These are phyloP conservation scores for Monilinia fructicola DNA, from an alignment of 2,329 filamentous ascomycete species.

Conservation along the genomic window DNA sequence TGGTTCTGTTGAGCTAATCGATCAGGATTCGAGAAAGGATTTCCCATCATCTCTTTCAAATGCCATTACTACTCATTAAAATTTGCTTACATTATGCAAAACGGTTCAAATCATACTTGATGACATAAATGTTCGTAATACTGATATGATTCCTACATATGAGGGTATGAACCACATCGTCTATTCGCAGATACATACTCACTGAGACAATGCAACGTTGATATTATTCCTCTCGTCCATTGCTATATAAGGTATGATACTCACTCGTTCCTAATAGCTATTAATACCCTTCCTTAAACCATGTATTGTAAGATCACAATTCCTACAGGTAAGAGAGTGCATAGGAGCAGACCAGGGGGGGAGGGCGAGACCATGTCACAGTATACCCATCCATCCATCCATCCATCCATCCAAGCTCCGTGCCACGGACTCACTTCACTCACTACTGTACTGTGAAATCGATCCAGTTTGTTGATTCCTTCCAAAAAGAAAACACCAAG, in stretches of 20 bases:
- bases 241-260: background rate
- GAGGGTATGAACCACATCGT: background rate
- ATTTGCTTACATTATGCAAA: slow-evolving; percentile 19
- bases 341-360: background rate
- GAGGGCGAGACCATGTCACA: slow-evolving; percentile 5
- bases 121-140: slow-evolving; percentile 8
- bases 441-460: slow-evolving; percentile 11
- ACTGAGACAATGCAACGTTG: slow-evolving; percentile 15
- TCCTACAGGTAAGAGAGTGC: background rate
- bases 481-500: background rate
- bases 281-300: background rate
- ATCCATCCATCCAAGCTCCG: background rate
- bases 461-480: background rate
- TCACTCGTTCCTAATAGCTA: background rate
- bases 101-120: background rate
- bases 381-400: background rate
- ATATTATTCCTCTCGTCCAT: background rate
- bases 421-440: slow-evolving; percentile 13
- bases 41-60: slow-evolving; percentile 14
- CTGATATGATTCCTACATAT: background rate
- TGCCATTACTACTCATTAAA: slow-evolving; percentile 10
- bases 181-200: background rate
- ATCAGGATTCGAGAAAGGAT: slow-evolving; percentile 24
- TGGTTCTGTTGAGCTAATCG: background rate
- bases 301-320: slow-evolving; percentile 5